Conservation (phyloP, 2,329 filamentous ascomycete genomes). For the Talaromyces sp. region DNA sequence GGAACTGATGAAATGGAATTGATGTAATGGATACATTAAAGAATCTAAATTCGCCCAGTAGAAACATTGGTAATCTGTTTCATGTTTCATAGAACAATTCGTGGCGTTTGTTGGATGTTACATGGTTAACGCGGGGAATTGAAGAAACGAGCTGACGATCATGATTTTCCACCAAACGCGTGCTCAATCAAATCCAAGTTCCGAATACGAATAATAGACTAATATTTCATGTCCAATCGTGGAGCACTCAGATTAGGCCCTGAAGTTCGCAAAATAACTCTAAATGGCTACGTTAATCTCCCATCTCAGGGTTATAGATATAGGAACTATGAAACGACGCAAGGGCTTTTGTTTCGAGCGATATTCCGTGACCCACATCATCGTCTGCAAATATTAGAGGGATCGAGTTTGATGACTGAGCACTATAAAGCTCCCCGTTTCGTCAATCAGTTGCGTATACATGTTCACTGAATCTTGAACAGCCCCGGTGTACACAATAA, state of each 20-base stretch:
- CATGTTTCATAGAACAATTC: neutral
- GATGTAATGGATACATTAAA: neutral
- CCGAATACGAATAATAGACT: neutral
- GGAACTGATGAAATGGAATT: neutral
- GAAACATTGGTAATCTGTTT: neutral
- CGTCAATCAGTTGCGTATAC: neutral
- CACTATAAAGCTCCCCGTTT: neutral
- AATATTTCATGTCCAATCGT: neutral
- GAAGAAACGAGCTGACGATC: neutral
- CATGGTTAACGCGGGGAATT: neutral
- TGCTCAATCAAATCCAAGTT: neutral
- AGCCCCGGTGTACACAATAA: neutral
- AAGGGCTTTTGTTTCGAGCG: neutral
- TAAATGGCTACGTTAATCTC: neutral
- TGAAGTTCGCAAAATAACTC: neutral
- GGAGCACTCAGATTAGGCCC: neutral
- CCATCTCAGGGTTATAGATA: neutral
- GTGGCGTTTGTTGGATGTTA: neutral
- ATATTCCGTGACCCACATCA: neutral
- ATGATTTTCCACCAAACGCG: neutral
- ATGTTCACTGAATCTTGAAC: neutral
- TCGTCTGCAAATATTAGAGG: neutral
- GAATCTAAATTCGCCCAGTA: neutral
- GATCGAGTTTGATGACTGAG: neutral
- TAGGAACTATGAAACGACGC: neutral